Evolutionary conservation across 176 grass and related monocot genomes (phyloP).

Genomic region (Aegilops sharonensis): DNA sequence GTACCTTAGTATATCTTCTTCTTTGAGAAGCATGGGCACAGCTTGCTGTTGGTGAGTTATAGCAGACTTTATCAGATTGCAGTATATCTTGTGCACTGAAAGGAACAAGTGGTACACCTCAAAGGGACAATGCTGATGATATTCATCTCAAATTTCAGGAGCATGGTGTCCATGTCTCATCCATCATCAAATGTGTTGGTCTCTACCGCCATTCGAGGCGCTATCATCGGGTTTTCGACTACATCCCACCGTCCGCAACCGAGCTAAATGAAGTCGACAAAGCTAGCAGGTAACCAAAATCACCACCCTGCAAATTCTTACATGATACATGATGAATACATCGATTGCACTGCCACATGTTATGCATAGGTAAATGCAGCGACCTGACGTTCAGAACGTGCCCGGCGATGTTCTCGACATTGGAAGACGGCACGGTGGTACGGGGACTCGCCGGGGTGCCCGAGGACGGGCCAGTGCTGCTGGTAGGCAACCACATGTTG

Average conservation of each 20-base stretch:
- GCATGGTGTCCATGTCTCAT: slow-evolving; percentile 55
- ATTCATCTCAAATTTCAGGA: slow-evolving; percentile 43
- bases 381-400: slow-evolving; percentile 43
- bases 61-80: neutral
- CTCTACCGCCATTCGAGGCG: slow-evolving; percentile 52
- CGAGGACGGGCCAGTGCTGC: slow-evolving; percentile 50
- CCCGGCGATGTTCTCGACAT: slow-evolving; percentile 67
- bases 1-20: slow-evolving; percentile 26
- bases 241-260: slow-evolving; percentile 53
- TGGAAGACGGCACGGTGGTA: slow-evolving; percentile 47
- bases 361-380: slow-evolving; percentile 19
- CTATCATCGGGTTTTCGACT: slow-evolving; percentile 53
- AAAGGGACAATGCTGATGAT: neutral
- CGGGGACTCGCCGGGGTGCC: slow-evolving; percentile 51
- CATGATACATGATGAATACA: neutral
- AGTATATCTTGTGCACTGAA: neutral
- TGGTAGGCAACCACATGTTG: slow-evolving; percentile 79
- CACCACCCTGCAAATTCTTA: neutral
- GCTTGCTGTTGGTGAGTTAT: slow-evolving; percentile 60
- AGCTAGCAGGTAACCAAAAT: slow-evolving; percentile 45
- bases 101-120: neutral
- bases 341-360: neutral
- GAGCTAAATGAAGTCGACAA: slow-evolving; percentile 52
- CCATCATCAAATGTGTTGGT: slow-evolving; percentile 57
- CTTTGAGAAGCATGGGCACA: slow-evolving; percentile 64